These are phyloP conservation scores for Tulasnella sp. DNA, from an alignment of 768 basidiomycete species.

Conservation along the genomic window DNA sequence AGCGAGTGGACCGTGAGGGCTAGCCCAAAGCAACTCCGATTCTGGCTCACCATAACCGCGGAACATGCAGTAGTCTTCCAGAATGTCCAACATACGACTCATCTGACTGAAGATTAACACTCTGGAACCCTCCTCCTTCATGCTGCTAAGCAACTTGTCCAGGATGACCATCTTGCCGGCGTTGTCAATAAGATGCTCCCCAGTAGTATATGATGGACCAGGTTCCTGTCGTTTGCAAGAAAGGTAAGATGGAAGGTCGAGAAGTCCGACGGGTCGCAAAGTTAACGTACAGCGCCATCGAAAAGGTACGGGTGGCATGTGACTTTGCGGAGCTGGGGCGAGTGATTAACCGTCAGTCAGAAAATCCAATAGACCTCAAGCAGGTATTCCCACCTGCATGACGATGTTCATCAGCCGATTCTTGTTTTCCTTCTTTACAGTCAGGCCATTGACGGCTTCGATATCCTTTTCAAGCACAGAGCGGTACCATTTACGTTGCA, in stretches of 20 bases:
- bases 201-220: conserved; percentile 97
- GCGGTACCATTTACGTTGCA: conserved; percentile 99
- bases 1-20: conserved; percentile 20
- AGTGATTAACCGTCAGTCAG: neutral
- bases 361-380: too few species aligned
- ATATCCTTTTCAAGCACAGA: conserved; percentile 97
- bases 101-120: conserved; percentile 99
- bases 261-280: neutral
- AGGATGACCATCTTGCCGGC: conserved; percentile 98
- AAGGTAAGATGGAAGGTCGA: neutral
- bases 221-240: conserved; percentile 66
- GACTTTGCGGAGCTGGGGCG: conserved; percentile 48
- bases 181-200: conserved; percentile 93
- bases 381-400: conserved; percentile 74
- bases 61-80: conserved; percentile 97
- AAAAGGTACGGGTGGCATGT: conserved; percentile 92
- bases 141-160: conserved; percentile 83
- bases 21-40: conserved; percentile 32
- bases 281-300: conserved; percentile 75
- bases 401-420: conserved; percentile 98
- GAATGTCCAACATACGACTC: conserved; percentile 97
- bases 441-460: conserved; percentile 95
- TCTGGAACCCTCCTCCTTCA: conserved; percentile 93
- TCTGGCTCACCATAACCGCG: conserved; percentile 71
- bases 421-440: conserved; percentile 98